phyloP scores from a whole-genome alignment of 2,329 filamentous ascomycete species.

The Penicillium hordei region DNA sequence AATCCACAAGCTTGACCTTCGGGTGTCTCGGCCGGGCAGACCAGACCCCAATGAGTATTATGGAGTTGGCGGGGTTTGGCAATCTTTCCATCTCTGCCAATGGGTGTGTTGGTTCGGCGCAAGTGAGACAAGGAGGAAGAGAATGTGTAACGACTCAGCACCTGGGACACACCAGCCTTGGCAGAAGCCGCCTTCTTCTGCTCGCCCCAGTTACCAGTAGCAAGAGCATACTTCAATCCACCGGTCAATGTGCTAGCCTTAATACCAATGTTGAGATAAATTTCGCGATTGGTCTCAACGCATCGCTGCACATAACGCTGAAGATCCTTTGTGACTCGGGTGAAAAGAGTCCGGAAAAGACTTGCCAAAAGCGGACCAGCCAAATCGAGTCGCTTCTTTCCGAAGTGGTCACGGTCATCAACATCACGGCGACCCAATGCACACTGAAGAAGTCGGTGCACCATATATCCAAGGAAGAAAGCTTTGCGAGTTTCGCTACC shows the following conservation, averaged over 20 bases:
- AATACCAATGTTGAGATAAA: conserved; percentile 86
- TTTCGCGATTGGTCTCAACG: conserved; percentile 83
- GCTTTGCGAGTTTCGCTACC: conserved; percentile 95
- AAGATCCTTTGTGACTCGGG: conserved; percentile 86
- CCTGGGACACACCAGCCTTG: conserved; percentile 96
- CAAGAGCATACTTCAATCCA: conserved; percentile 92
- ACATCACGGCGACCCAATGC: conserved; percentile 89
- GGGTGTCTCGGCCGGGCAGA: conserved; percentile 95
- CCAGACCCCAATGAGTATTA: conserved; percentile 97
- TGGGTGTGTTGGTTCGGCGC: conserved; percentile 94
- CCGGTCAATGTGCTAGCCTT: conserved; percentile 90
- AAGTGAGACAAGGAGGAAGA: conserved; percentile 95
- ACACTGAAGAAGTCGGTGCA: conserved; percentile 91
- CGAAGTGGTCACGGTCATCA: conserved; percentile 97
- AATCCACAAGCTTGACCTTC: conserved; percentile 98
- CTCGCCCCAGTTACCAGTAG: conserved; percentile 98
- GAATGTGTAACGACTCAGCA: conserved; percentile 96
- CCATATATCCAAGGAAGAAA: conserved; percentile 98
- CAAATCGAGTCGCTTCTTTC: conserved; percentile 95
- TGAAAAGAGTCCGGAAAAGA: conserved; percentile 88
- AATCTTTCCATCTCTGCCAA: conserved; percentile 95
- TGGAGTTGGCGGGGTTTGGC: conserved; percentile 97
- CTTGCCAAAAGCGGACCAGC: conserved; percentile 94
- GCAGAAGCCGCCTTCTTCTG: conserved; percentile 97
- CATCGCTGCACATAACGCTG: conserved; percentile 88